phyloP scores from a whole-genome alignment of 2,329 filamentous ascomycete species.

The Microthyrium microscopicum region DNA sequence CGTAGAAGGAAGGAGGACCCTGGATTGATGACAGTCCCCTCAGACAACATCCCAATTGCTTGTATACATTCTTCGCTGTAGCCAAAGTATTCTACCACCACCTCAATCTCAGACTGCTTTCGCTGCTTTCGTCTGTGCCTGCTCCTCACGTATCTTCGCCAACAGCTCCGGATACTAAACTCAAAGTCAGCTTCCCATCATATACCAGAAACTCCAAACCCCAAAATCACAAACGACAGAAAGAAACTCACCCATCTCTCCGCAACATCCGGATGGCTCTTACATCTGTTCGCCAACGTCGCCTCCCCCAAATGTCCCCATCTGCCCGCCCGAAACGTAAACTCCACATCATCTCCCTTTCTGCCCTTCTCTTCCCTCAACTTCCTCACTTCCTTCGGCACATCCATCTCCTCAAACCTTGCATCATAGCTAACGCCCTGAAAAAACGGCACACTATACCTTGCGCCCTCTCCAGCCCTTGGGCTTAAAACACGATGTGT shows the following conservation, averaged over 20 bases:
- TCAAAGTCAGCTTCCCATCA: background rate
- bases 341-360: constrained; percentile 59
- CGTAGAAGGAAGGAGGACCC: no score
- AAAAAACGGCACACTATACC: constrained; percentile 76
- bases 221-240: background rate
- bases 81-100: background rate
- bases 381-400: constrained; percentile 45
- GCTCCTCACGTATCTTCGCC: constrained; percentile 24
- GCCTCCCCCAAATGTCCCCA: constrained; percentile 60
- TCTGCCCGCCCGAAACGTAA: constrained; percentile 60
- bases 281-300: constrained; percentile 67
- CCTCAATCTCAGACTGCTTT: background rate
- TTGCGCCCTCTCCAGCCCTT: constrained; percentile 47
- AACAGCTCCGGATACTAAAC: constrained; percentile 27
- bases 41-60: no score
- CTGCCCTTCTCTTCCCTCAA: constrained; percentile 45
- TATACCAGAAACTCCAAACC: background rate
- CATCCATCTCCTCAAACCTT: constrained; percentile 60
- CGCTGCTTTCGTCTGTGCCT: constrained; percentile 10
- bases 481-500: constrained; percentile 74
- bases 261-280: constrained; percentile 75
- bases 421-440: constrained; percentile 70
- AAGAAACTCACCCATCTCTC: constrained; percentile 44
- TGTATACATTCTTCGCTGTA: no score
- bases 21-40: no score